phyloP scores from a whole-genome alignment of 192 early-diverging fungal genomes.

The Pilobolus umbonatus region DNA sequence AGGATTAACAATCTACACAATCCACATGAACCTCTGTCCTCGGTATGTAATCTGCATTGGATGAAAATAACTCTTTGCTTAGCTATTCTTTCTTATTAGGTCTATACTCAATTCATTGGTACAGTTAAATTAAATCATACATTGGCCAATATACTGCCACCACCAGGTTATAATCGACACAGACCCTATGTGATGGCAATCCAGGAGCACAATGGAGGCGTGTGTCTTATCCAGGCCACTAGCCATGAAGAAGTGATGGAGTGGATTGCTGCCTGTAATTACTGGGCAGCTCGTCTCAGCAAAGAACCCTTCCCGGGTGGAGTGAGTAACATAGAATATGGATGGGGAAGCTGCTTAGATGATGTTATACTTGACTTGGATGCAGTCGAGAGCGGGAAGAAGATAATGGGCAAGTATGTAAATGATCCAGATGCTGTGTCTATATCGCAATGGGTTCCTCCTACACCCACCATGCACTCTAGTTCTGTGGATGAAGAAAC shows the following conservation, averaged over 20 bases:
- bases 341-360: slow-evolving; percentile 68
- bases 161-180: slow-evolving; percentile 75
- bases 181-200: slow-evolving; percentile 84
- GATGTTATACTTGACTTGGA: slow-evolving; percentile 26
- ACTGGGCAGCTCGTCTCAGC: slow-evolving; percentile 88
- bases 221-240: slow-evolving; percentile 85
- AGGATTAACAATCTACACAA: too few relatives aligned
- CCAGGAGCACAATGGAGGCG: slow-evolving; percentile 73
- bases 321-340: slow-evolving; percentile 89
- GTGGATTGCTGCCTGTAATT: slow-evolving; percentile 90
- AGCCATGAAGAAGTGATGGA: slow-evolving; percentile 64
- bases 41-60: too few relatives aligned
- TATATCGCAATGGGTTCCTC: slow-evolving; percentile 47
- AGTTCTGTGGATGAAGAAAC: slow-evolving; percentile 36
- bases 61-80: too few relatives aligned
- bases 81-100: slow-evolving; percentile 18
- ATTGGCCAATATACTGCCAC: slow-evolving; percentile 75
- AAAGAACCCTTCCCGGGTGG: slow-evolving; percentile 88
- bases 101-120: slow-evolving; percentile 35
- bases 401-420: slow-evolving; percentile 20
- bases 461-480: slow-evolving; percentile 42
- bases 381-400: slow-evolving; percentile 17
- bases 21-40: too few relatives aligned
- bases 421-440: slow-evolving; percentile 11
- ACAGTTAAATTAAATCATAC: slow-evolving; percentile 70